phyloP scores from a whole-genome alignment of 768 basidiomycete genomes.

The Pholiota microspora region DNA sequence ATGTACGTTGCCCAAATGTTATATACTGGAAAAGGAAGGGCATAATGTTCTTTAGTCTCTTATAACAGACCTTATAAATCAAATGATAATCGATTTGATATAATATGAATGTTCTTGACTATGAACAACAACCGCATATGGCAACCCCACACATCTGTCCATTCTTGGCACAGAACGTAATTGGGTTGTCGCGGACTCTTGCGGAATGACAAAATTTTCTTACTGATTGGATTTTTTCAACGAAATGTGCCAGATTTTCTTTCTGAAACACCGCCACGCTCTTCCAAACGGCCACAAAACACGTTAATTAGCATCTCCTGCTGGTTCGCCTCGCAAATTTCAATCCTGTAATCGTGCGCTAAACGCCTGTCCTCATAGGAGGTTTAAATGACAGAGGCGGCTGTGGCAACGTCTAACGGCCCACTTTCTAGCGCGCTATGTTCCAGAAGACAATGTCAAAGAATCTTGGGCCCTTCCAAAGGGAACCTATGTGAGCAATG shows the following conservation, averaged over 20 bases:
- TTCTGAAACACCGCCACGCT: not conserved
- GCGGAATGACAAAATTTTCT: slow-evolving; percentile 7
- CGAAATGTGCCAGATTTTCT: slow-evolving; percentile 1
- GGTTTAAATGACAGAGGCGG: not conserved
- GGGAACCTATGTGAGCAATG: slow-evolving; percentile 14
- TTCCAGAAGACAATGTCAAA: slow-evolving; percentile 11
- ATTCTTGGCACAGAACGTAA: slow-evolving; percentile 2
- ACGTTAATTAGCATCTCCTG: not conserved
- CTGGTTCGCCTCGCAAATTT: too few species aligned
- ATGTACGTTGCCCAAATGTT: too few species aligned
- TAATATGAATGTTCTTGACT: not conserved
- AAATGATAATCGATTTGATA: too few species aligned
- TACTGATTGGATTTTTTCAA: slow-evolving; percentile 1
- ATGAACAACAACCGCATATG: not conserved
- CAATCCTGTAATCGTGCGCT: too few species aligned
- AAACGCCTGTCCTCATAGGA: too few species aligned
- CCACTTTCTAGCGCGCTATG: slow-evolving; percentile 1
- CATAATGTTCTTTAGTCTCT: too few species aligned
- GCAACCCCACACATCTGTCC: not conserved
- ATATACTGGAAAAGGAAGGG: not conserved
- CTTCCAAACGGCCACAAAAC: not conserved
- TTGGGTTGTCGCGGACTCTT: not conserved
- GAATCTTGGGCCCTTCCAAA: slow-evolving; percentile 7
- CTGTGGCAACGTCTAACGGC: not conserved
- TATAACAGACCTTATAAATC: too few species aligned